Evolutionary conservation across 805 yeast genomes (phyloP), one percentile per base, ranked within the genome.

Genomic region (Candida insectalens): DNA sequence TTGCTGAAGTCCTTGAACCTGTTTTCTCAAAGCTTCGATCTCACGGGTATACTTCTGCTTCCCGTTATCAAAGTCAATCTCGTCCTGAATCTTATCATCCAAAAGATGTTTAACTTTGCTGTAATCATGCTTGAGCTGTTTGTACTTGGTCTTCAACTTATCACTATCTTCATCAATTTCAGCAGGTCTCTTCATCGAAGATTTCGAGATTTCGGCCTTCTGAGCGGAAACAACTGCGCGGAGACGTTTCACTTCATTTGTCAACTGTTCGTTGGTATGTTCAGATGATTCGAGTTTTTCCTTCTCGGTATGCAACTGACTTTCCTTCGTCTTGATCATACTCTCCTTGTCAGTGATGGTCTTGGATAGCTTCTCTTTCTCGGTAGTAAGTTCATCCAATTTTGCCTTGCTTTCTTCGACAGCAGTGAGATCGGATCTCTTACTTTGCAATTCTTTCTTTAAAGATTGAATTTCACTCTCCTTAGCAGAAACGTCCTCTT

Each of bases 121-220:
- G 5, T 67, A 64, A 30, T 69, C 72, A 26, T 62, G 65, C 39
- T 71, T 69, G 17, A 74, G 49, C 31, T 59, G 60, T 33, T 51
- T 56, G 35, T 51, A 60, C 38, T 46, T 59, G 41, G 38, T 43
- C 25, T 42, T 50, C 36, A 47, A 43, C 46, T 31, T 43, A 20
- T 51, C 61, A 8, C 46, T 33, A 25, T 43, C 42, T 38, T 56
- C 53, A 38, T 50, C 45, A 29, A 55, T 55, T 5, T 38, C 5
- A 14, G 46, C 49, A 32, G 43, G 48, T 38, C 12, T 20, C 6
- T 13, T 29, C 4, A 31, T 6, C 6, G 28, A n/a, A 2, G 22
- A 8, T 16, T 26, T 26, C 13, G 38, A 35, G 20, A 35, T 17
- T 2, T 17, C 29, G 2, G 29, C 25, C 14, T 41, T 30, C 16